phyloP scores from a whole-genome alignment of 176 grass and related monocot species.

The Cenchrus purpureus region DNA sequence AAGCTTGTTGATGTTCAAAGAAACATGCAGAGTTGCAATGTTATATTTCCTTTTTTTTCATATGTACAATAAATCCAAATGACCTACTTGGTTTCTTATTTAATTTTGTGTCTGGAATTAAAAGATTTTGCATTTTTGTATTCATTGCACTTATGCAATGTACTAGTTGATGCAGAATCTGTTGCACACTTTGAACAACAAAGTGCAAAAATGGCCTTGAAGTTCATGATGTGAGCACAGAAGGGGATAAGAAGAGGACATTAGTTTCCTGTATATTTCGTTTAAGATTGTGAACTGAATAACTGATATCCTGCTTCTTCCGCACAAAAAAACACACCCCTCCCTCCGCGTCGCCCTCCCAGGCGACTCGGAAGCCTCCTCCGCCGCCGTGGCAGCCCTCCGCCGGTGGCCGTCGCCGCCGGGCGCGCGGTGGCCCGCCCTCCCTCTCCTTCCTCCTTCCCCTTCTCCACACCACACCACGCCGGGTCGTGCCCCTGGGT shows the following conservation, averaged over 20 bases:
- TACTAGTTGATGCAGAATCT: not conserved
- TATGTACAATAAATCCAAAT: slow-evolving; percentile 8
- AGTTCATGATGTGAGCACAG: slow-evolving; percentile 24
- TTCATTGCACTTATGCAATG: not conserved
- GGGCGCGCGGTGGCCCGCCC: too few species aligned
- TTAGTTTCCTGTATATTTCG: slow-evolving; percentile 28
- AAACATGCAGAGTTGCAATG: not conserved
- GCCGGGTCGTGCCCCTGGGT: too few species aligned
- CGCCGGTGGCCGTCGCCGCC: too few species aligned
- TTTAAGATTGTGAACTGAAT: not conserved
- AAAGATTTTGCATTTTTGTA: not conserved
- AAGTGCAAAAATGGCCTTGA: not conserved
- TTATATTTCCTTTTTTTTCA: not conserved
- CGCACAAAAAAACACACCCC: too few species aligned
- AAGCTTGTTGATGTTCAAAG: not conserved
- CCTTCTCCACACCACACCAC: too few species aligned
- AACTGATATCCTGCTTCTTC: not conserved
- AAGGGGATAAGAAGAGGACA: slow-evolving; percentile 30
- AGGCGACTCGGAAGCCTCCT: too few species aligned
- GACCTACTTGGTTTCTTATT: not conserved
- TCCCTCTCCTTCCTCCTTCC: too few species aligned
- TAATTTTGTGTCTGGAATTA: not conserved
- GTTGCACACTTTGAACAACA: not conserved
- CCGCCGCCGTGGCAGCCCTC: too few species aligned
- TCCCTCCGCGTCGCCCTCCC: too few species aligned